These are phyloP conservation scores for Podospora tetraspora DNA, from an alignment of 495 filamentous ascomycete genomes.

Conservation along the genomic window DNA sequence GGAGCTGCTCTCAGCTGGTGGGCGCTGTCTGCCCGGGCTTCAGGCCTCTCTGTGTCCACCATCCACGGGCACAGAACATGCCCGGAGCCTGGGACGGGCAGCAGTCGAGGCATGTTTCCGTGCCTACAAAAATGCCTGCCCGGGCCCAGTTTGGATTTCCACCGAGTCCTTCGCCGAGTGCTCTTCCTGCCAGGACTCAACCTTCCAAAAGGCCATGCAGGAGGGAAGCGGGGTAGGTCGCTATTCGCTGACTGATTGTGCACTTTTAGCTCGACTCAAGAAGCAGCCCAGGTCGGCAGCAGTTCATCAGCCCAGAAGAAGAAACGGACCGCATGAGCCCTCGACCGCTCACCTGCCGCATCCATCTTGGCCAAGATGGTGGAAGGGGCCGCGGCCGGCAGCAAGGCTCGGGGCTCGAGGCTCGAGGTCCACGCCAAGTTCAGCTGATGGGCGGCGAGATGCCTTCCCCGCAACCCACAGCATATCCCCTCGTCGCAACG, in stretches of 20 bases:
- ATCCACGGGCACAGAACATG: not conserved
- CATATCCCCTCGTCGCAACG: not conserved
- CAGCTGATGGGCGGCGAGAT: not conserved
- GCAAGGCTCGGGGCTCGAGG: not conserved
- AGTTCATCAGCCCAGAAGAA: not conserved
- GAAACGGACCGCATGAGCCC: not conserved
- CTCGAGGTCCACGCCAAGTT: not conserved
- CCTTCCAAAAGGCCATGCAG: not conserved
- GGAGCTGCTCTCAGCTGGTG: not conserved
- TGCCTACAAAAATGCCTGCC: not conserved
- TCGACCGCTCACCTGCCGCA: not conserved
- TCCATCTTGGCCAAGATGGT: too few relatives aligned
- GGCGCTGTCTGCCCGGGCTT: not conserved
- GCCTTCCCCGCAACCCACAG: not conserved
- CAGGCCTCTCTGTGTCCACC: not conserved
- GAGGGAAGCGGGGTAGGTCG: not conserved
- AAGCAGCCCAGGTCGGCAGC: not conserved
- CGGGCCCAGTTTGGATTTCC: not conserved
- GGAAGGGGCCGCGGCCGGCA: not conserved
- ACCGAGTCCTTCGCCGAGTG: not conserved
- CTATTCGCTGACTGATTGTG: not conserved
- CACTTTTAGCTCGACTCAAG: not conserved
- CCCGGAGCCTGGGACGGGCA: not conserved
- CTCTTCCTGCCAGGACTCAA: not conserved
- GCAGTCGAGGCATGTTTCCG: not conserved